A percentile compares a stretch with the other conserved stretches of the same genome.
Conservation (phyloP, 768 basidiomycete species). For the Calocera cornea region DNA sequence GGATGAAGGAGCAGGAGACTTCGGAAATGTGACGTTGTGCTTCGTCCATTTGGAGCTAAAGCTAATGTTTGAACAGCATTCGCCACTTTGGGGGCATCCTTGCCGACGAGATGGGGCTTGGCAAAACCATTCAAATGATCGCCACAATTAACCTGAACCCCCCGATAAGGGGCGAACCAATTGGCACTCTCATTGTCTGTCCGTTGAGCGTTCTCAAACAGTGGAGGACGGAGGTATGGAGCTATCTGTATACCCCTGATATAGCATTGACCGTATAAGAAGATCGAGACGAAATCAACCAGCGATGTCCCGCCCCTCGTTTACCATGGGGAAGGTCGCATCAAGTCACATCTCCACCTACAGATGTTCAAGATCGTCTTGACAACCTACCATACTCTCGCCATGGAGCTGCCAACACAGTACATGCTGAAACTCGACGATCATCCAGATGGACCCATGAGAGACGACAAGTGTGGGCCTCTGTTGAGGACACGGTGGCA, state of each 20-base stretch:
- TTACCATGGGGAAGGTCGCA: slow-evolving; percentile 42
- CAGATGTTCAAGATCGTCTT: slow-evolving; percentile 42
- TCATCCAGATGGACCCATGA: slow-evolving; percentile 35
- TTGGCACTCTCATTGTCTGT: slow-evolving; percentile 59
- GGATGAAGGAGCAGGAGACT: slow-evolving; percentile 60
- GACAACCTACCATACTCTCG: slow-evolving; percentile 64
- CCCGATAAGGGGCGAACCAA: slow-evolving; percentile 29
- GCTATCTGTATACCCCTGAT: not conserved
- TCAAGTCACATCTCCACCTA: slow-evolving; percentile 4
- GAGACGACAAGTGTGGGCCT: slow-evolving; percentile 41
- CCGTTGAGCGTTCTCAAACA: slow-evolving; percentile 63
- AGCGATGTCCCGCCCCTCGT: slow-evolving; percentile 48
- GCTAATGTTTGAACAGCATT: not conserved
- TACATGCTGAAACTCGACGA: slow-evolving; percentile 34
- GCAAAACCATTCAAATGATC: slow-evolving; percentile 67
- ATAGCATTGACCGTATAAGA: slow-evolving; percentile 25
- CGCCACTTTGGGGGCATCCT: slow-evolving; percentile 18
- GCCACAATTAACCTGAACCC: slow-evolving; percentile 60
- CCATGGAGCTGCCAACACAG: slow-evolving; percentile 42
- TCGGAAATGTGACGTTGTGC: slow-evolving; percentile 29
- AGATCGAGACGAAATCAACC: slow-evolving; percentile 43
- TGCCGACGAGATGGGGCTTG: slow-evolving; percentile 19
- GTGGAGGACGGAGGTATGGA: slow-evolving; percentile 25
- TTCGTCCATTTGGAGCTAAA: not conserved
- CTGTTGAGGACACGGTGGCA: slow-evolving; percentile 50